Evolutionary conservation across 768 basidiomycete species (phyloP).

Genomic region (Suillus tomentosus): DNA sequence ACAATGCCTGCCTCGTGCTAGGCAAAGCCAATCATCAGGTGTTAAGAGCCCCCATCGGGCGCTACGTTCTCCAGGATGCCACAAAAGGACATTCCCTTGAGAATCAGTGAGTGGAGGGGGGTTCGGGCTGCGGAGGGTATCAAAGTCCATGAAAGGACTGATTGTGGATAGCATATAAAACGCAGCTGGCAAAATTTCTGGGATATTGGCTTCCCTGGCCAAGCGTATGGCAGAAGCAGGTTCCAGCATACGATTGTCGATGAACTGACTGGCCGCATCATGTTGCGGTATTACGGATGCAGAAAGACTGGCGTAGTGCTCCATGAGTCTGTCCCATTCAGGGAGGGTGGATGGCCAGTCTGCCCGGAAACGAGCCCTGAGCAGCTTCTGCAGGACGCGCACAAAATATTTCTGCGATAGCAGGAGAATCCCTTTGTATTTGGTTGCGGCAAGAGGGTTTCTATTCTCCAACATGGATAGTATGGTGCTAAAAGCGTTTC

Average conservation of each 20-base stretch:
- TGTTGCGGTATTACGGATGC: neutral
- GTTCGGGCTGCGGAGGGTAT: neutral
- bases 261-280: slow-evolving; percentile 3
- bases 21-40: slow-evolving; percentile 1
- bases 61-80: slow-evolving; percentile 4
- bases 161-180: slow-evolving; percentile 48
- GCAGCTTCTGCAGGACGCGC: slow-evolving; percentile 32
- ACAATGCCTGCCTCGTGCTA: slow-evolving; percentile 5
- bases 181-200: slow-evolving; percentile 46
- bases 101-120: slow-evolving; percentile 3
- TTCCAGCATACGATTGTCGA: slow-evolving; percentile 16
- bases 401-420: slow-evolving; percentile 40
- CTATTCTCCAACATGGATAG: slow-evolving; percentile 7
- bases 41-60: slow-evolving; percentile 7
- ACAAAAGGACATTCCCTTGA: neutral
- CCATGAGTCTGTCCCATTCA: slow-evolving; percentile 25
- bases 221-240: slow-evolving; percentile 40
- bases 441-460: slow-evolving; percentile 14
- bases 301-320: slow-evolving; percentile 1
- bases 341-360: slow-evolving; percentile 35
- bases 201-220: slow-evolving; percentile 42
- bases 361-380: slow-evolving; percentile 34
- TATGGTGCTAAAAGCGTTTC: slow-evolving; percentile 5
- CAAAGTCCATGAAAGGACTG: slow-evolving; percentile 22
- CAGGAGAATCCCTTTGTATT: slow-evolving; percentile 27